Conservation (phyloP, 805 yeast genomes). For the Saccharomycopsis malanga region DNA sequence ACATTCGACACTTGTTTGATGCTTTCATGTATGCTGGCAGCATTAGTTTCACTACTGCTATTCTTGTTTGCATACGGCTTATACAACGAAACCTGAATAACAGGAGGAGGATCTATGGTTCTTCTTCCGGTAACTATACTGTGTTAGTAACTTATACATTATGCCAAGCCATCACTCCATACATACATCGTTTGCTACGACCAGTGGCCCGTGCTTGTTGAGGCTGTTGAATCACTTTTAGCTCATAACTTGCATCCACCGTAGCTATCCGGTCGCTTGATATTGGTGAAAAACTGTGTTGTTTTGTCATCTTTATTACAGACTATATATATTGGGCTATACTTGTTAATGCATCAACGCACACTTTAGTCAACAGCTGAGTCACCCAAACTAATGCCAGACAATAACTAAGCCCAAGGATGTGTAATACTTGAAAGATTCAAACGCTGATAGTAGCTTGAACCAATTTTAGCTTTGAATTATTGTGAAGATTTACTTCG, state of each 20-base stretch:
- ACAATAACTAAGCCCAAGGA: too few relatives aligned
- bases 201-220: constrained; percentile 23
- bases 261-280: constrained; percentile 2
- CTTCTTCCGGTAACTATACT: constrained; percentile 22
- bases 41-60: background rate
- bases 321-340: too few relatives aligned
- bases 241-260: constrained; percentile 13
- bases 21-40: background rate
- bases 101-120: constrained; percentile 23
- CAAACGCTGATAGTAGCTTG: too few relatives aligned
- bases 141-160: background rate
- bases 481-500: too few relatives aligned
- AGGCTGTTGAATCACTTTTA: constrained; percentile 22
- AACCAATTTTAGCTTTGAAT: too few relatives aligned
- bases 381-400: too few relatives aligned
- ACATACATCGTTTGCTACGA: constrained; percentile 18
- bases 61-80: background rate
- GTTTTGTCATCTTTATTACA: constrained; percentile 21
- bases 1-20: background rate
- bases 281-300: constrained; percentile 17
- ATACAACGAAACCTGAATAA: constrained; percentile 20
- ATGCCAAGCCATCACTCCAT: background rate
- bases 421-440: too few relatives aligned
- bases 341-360: too few relatives aligned
- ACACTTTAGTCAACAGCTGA: background rate